Evolutionary conservation across 164 flowering plant species (phyloP), one percentile per base, ranked within the genome.

Genomic region (Kingdonia uniflora): DNA sequence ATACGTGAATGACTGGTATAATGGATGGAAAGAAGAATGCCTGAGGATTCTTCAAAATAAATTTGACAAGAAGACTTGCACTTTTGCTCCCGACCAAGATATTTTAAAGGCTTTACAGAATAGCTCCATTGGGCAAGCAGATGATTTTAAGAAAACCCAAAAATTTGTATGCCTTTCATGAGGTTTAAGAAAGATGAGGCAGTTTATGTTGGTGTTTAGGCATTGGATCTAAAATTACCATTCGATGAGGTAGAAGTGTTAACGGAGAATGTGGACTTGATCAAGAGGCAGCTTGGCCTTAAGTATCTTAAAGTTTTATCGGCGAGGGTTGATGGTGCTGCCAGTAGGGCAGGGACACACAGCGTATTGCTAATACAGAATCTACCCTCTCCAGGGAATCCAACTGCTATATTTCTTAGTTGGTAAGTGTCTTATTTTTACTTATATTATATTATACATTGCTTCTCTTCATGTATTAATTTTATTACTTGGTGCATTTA

Each of bases 21-120:
- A 74, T 62, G 95, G 95, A 19, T 90, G 97, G 97, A 83, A 87
- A 60, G 84, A 74, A 52, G 83, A 71, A 39, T 90, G 96, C 67
- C 57, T 87, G 67, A 71, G 49, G 53, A 81, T 83, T 44, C 85
- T 87, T 12, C 74, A 68, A 58, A 74, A 65, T 49, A 82, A 79
- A 49, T 90, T 73, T 54, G 65, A 78, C 51, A 21, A 37, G 1
- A 37, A 51, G 13, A 66, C 70, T 29, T 52, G 62, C 13, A 51
- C 71, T 1, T 91, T 91, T 72, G 76, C 84, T 11, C 68, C 96
- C 12, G 95, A 83, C 42, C 49, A 54, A 39, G 89, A 81, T 58
- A 83, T 87, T 49, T 33, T 73, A 49, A 67, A 68, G 6, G 85
- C 78, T 17, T 52, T 91, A 17, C 57, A 73, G 68, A 65, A 60